These are phyloP conservation scores for Pisolithus thermaeus DNA, from an alignment of 1,284 basidiomycete species.

Conservation along the genomic window DNA sequence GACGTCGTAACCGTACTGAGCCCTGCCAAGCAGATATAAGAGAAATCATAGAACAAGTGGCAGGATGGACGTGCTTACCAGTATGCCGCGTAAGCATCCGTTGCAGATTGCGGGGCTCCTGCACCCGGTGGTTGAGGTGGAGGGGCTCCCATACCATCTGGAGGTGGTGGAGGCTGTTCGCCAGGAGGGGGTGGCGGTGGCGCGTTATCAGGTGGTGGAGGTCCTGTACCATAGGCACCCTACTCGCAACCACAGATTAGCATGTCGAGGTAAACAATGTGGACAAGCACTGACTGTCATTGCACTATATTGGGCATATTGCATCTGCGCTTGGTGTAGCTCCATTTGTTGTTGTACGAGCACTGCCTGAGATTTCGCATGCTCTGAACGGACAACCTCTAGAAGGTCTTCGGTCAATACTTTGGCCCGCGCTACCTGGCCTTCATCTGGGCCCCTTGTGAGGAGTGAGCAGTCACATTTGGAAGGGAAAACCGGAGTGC, in stretches of 20 bases:
- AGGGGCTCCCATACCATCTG: conserved; percentile 39
- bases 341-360: conserved; percentile 75
- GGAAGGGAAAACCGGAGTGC: neutral
- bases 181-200: conserved; percentile 59
- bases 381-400: conserved; percentile 79
- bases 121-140: conserved; percentile 25
- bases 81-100: conserved; percentile 64
- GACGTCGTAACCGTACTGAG: conserved; percentile 86
- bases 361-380: conserved; percentile 67
- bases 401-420: conserved; percentile 86
- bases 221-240: conserved; percentile 49
- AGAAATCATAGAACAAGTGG: neutral
- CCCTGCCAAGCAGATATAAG: conserved; percentile 40
- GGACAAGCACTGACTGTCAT: conserved; percentile 47
- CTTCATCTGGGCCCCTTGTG: conserved; percentile 80
- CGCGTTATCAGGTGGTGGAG: conserved; percentile 50
- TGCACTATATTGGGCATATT: conserved; percentile 67
- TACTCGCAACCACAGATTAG: conserved; percentile 7
- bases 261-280: conserved; percentile 3
- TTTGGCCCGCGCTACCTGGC: conserved; percentile 83
- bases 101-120: conserved; percentile 37
- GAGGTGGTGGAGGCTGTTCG: conserved; percentile 56
- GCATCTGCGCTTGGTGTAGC: conserved; percentile 71
- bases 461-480: conserved; percentile 1
- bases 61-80: conserved; percentile 41